phyloP scores from a whole-genome alignment of 257 asterid genomes.

The Anisodus tanguticus region DNA sequence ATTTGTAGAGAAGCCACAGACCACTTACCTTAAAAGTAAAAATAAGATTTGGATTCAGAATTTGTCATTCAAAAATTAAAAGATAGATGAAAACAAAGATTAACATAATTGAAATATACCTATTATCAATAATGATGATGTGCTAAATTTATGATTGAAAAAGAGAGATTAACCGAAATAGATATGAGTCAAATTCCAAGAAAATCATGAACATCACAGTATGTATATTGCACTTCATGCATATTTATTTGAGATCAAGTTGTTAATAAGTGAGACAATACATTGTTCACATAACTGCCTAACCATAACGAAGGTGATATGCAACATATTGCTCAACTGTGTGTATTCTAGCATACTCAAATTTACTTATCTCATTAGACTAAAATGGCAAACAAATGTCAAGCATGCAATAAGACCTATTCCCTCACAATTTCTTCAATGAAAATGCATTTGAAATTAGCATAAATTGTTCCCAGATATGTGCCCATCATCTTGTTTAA shows the following conservation, averaged over 20 bases:
- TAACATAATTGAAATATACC: conserved; percentile 10
- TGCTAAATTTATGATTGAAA: not conserved
- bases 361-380: conserved; percentile 11
- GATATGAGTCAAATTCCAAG: conserved; percentile 18
- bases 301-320: not conserved
- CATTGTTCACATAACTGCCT: not conserved
- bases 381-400: not conserved
- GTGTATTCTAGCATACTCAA: not conserved
- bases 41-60: conserved; percentile 25
- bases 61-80: conserved; percentile 20
- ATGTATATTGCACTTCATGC: conserved; percentile 15
- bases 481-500: not conserved
- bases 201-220: not conserved
- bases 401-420: not conserved
- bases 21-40: conserved; percentile 71
- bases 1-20: conserved; percentile 82
- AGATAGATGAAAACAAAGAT: conserved; percentile 35
- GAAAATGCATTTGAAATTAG: not conserved
- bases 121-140: not conserved
- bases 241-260: not conserved
- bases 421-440: conserved; percentile 8
- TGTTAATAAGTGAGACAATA: not conserved
- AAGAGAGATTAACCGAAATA: not conserved
- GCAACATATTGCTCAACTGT: not conserved
- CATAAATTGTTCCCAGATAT: not conserved